Evolutionary conservation across 768 basidiomycete genomes (phyloP).

Genomic region (Podaxis sp.): DNA sequence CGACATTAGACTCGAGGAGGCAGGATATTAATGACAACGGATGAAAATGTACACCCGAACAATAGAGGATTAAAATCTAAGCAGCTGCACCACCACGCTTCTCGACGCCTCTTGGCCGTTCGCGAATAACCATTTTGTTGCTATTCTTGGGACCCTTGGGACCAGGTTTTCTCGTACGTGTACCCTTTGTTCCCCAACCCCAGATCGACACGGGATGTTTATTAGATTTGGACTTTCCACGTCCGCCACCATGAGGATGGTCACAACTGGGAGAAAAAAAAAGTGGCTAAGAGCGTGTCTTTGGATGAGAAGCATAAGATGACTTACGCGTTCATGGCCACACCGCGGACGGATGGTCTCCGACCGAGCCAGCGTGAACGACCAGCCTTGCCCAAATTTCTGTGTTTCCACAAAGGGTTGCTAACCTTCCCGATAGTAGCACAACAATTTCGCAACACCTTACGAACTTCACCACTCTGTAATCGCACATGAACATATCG

Average conservation of each 20-base stretch:
- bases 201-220: conserved; percentile 90
- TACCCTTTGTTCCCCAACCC: conserved; percentile 93
- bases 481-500: conserved; percentile 82
- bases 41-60: conserved; percentile 15
- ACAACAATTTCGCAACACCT: conserved; percentile 74
- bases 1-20: not conserved
- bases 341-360: conserved; percentile 86
- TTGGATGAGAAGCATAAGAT: conserved; percentile 9
- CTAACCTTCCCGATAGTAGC: conserved; percentile 92
- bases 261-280: conserved; percentile 52
- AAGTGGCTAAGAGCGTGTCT: conserved; percentile 2
- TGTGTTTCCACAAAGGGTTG: conserved; percentile 86
- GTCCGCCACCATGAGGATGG: conserved; percentile 96
- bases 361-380: conserved; percentile 83
- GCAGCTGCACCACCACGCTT: conserved; percentile 39
- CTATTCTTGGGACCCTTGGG: conserved; percentile 88
- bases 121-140: conserved; percentile 86
- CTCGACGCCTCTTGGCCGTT: conserved; percentile 75
- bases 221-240: conserved; percentile 96
- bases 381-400: conserved; percentile 89
- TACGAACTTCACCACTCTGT: conserved; percentile 91
- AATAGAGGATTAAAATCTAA: conserved; percentile 22
- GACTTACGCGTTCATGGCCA: conserved; percentile 93
- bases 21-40: conserved; percentile 8
- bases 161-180: conserved; percentile 89